These are phyloP conservation scores for Lupinus albus DNA, from an alignment of 306 rosid species.

Conservation along the genomic window DNA sequence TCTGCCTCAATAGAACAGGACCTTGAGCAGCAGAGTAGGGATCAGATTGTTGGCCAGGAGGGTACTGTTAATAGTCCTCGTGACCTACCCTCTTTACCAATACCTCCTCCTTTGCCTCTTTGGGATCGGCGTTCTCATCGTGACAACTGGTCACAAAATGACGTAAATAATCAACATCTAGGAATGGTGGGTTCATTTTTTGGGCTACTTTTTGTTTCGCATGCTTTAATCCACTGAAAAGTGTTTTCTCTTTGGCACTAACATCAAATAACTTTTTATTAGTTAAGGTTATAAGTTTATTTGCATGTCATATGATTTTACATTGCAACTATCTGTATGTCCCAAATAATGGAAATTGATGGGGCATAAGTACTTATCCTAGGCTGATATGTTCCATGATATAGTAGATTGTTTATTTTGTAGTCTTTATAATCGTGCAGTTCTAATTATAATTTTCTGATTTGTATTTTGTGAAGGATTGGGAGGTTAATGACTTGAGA, in stretches of 20 bases:
- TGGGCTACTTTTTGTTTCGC: slow-evolving; percentile 21
- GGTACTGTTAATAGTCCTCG: slow-evolving; percentile 48
- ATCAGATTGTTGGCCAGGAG: slow-evolving; percentile 59
- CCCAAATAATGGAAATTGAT: background rate
- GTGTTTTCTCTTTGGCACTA: slow-evolving; percentile 3
- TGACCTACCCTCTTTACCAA: slow-evolving; percentile 59
- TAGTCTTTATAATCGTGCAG: background rate
- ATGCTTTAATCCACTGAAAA: slow-evolving; percentile 2
- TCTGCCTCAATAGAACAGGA: slow-evolving; percentile 64
- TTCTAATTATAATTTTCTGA: background rate
- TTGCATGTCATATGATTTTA: background rate
- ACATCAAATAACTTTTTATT: background rate
- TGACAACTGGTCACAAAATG: slow-evolving; percentile 75
- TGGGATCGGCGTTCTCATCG: slow-evolving; percentile 65
- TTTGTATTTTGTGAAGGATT: slow-evolving; percentile 59
- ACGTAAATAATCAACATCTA: slow-evolving; percentile 57
- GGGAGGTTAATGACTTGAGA: slow-evolving; percentile 91
- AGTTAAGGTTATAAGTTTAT: slow-evolving; percentile 3
- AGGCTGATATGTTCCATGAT: slow-evolving; percentile 2
- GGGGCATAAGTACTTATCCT: background rate
- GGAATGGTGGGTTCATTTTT: slow-evolving; percentile 62
- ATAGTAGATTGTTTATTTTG: background rate
- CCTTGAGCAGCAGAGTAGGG: slow-evolving; percentile 55
- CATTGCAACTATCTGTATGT: slow-evolving; percentile 1
- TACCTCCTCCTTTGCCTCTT: slow-evolving; percentile 58